These are phyloP conservation scores for Populus hybrid DNA, from an alignment of 441 rosid genomes.

Conservation along the genomic window DNA sequence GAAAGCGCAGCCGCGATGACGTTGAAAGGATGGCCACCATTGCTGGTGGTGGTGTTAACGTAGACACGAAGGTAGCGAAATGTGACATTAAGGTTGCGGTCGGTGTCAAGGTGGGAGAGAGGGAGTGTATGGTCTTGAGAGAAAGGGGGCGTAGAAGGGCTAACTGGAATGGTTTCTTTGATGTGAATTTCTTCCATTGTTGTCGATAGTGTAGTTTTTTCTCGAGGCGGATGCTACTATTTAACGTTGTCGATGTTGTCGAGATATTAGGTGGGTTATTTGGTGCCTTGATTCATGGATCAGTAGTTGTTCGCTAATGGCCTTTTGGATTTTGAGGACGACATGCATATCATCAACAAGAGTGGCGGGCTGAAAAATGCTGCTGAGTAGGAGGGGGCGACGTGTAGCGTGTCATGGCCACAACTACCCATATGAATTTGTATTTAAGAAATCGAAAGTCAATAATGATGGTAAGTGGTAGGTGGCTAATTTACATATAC, in stretches of 20 bases:
- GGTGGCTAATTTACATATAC: not conserved
- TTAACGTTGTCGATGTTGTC: not conserved
- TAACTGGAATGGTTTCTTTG: slow-evolving; percentile 41
- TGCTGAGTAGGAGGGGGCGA: not conserved
- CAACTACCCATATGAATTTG: no score
- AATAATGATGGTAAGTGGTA: no score
- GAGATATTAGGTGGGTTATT: not conserved
- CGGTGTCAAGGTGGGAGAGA: slow-evolving; percentile 75
- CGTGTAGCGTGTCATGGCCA: not conserved
- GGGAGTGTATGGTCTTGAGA: slow-evolving; percentile 42
- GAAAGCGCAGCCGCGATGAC: slow-evolving; percentile 61
- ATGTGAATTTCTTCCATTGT: slow-evolving; percentile 38
- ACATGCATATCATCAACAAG: not conserved
- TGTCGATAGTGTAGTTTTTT: not conserved
- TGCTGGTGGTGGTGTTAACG: slow-evolving; percentile 19
- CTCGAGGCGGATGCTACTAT: not conserved
- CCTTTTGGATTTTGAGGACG: not conserved
- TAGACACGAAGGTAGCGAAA: slow-evolving; percentile 83
- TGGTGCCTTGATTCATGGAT: not conserved
- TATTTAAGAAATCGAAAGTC: no score
- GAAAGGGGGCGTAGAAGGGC: slow-evolving; percentile 47
- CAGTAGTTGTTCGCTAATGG: not conserved
- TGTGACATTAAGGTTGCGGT: slow-evolving; percentile 57
- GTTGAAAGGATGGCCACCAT: slow-evolving; percentile 26
- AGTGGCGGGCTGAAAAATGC: not conserved